These are phyloP conservation scores for Vitis hybrid DNA, from an alignment of 177 flowering plant species.

Conservation along the genomic window DNA sequence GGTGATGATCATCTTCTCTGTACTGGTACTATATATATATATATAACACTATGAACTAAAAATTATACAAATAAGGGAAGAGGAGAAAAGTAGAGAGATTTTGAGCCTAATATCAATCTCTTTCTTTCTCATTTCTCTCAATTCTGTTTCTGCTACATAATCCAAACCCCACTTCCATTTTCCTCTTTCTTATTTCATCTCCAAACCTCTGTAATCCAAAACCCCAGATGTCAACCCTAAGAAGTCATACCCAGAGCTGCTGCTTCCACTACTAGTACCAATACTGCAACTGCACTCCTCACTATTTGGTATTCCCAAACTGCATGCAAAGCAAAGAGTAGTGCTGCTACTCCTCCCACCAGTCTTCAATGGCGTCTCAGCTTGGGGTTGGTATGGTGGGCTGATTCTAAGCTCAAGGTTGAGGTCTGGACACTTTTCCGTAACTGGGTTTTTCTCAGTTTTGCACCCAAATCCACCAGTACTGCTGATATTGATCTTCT, in stretches of 20 bases:
- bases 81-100: conserved; percentile 17
- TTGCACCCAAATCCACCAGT: conserved; percentile 15
- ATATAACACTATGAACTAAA: neutral
- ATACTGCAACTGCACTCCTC: conserved; percentile 58
- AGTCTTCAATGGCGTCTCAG: conserved; percentile 28
- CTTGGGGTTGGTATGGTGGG: conserved; percentile 50
- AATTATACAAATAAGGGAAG: conserved; percentile 19
- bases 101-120: conserved; percentile 17
- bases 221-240: conserved; percentile 54
- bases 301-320: conserved; percentile 63
- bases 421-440: conserved; percentile 69
- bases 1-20: neutral
- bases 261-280: conserved; percentile 12
- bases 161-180: neutral
- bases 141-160: conserved; percentile 2
- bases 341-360: conserved; percentile 21
- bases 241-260: conserved; percentile 49
- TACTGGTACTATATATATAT: conserved; percentile 8
- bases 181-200: conserved; percentile 49
- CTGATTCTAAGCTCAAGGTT: conserved; percentile 90
- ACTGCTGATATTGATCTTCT: neutral
- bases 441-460: neutral
- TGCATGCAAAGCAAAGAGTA: conserved; percentile 66
- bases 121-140: conserved; percentile 12
- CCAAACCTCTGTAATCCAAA: conserved; percentile 77